Conservation (phyloP, 1,139 yeast species). For the Saccharomyces hybrid region DNA sequence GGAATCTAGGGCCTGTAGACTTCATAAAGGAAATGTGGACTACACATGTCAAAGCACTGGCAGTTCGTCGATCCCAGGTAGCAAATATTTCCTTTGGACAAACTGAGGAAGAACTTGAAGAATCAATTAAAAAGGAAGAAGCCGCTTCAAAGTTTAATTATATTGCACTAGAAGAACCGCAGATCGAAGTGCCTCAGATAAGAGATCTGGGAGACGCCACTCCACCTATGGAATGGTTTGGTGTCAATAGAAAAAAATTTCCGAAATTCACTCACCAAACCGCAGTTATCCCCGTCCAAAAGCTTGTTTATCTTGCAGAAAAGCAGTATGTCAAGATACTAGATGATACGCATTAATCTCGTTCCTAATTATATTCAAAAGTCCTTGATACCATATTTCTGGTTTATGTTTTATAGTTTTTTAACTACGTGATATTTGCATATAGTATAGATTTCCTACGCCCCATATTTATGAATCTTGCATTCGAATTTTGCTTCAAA, state of each 20-base stretch:
- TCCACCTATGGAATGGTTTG: constrained; percentile 97
- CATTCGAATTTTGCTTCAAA: not conserved
- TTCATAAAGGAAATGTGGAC: constrained; percentile 89
- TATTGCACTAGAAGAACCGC: constrained; percentile 62
- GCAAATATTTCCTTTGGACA: constrained; percentile 26
- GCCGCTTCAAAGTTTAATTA: constrained; percentile 53
- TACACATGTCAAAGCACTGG: constrained; percentile 57
- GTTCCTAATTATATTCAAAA: not conserved
- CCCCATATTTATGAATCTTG: not conserved
- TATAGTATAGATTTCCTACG: not conserved
- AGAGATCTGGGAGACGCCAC: constrained; percentile 93
- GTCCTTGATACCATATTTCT: not conserved
- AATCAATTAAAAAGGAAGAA: constrained; percentile 58
- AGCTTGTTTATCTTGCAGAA: constrained; percentile 57
- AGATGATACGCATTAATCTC: constrained; percentile 26
- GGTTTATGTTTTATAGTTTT: not conserved
- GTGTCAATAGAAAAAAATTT: constrained; percentile 74
- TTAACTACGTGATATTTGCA: not conserved
- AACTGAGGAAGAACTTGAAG: constrained; percentile 39
- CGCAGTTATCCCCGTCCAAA: constrained; percentile 66
- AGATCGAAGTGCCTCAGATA: constrained; percentile 81
- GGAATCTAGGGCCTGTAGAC: constrained; percentile 92
- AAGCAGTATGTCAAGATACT: constrained; percentile 35
- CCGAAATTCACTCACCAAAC: constrained; percentile 83
- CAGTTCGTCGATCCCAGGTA: constrained; percentile 40